Evolutionary conservation across 768 basidiomycete species (phyloP).

Genomic region (Cyclocybe aegerita): DNA sequence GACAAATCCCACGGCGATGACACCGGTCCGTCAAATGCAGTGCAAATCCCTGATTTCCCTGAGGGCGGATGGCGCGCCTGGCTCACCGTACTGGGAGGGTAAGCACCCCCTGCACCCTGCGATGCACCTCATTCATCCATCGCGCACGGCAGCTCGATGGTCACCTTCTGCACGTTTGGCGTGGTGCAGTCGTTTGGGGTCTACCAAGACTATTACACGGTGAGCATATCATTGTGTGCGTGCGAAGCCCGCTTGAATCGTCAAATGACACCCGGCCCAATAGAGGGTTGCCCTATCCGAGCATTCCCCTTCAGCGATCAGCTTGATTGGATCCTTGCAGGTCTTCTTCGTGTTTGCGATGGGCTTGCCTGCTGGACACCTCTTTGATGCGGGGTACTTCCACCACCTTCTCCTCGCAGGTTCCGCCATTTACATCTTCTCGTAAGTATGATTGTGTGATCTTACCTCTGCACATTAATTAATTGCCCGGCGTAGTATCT

Average conservation of each 20-base stretch:
- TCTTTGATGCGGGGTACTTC: constrained; percentile 53
- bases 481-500: constrained; percentile 28
- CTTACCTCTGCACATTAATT: not conserved
- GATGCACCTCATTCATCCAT: constrained; percentile 1
- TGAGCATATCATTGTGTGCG: constrained; percentile 15
- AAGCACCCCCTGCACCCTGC: constrained; percentile 13
- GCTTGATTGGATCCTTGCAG: constrained; percentile 53
- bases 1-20: not conserved
- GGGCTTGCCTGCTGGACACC: constrained; percentile 41
- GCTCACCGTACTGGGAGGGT: constrained; percentile 49
- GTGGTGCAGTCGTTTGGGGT: constrained; percentile 50
- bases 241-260: too few relatives aligned
- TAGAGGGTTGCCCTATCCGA: constrained; percentile 36
- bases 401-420: constrained; percentile 39
- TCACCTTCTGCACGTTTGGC: constrained; percentile 49
- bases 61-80: constrained; percentile 47
- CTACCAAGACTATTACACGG: constrained; percentile 53
- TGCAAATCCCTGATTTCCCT: constrained; percentile 28
- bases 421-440: constrained; percentile 39
- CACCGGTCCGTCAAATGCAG: constrained; percentile 5
- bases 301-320: constrained; percentile 41
- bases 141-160: constrained; percentile 30
- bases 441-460: constrained; percentile 25
- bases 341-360: constrained; percentile 47
- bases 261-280: too few relatives aligned